Evolutionary conservation across 371 early-diverging fungal genomes (phyloP).

Genomic region (Mortierella sp.): DNA sequence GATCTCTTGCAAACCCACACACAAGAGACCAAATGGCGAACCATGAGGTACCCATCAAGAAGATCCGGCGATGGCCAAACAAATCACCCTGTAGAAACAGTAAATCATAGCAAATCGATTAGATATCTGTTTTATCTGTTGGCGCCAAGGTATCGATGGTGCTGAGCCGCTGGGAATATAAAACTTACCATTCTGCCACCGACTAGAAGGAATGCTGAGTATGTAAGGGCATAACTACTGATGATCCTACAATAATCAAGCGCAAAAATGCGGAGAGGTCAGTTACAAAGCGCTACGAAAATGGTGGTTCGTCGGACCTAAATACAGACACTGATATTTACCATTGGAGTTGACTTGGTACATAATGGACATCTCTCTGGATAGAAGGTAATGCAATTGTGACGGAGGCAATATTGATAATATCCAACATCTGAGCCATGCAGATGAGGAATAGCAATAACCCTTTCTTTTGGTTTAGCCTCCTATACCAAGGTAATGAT

Average conservation of each 20-base stretch:
- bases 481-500: constrained; percentile 26
- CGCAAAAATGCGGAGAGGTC: constrained; percentile 24
- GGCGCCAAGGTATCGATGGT: too few relatives aligned
- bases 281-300: constrained; percentile 38
- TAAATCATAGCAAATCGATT: too few relatives aligned
- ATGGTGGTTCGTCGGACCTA: neutral
- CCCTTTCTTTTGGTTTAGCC: constrained; percentile 20
- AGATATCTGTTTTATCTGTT: too few relatives aligned
- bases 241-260: constrained; percentile 53
- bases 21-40: constrained; percentile 54
- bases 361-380: constrained; percentile 39
- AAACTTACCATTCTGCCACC: constrained; percentile 56
- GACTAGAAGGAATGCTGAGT: constrained; percentile 60
- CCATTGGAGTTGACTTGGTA: constrained; percentile 46
- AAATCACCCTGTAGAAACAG: constrained; percentile 54
- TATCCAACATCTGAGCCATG: constrained; percentile 40
- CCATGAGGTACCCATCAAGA: constrained; percentile 58
- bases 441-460: constrained; percentile 32
- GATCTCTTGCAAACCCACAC: constrained; percentile 57
- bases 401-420: constrained; percentile 52
- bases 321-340: neutral
- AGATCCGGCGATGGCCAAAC: constrained; percentile 59
- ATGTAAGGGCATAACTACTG: constrained; percentile 59
- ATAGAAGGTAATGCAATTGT: constrained; percentile 57
- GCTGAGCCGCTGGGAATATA: neutral